Percentiles rank a stretch among this genome's conserved stretches.
These are phyloP conservation scores for Porphyra umbilicalis DNA, from an alignment of 31 red algal genomes.

Conservation along the genomic window DNA sequence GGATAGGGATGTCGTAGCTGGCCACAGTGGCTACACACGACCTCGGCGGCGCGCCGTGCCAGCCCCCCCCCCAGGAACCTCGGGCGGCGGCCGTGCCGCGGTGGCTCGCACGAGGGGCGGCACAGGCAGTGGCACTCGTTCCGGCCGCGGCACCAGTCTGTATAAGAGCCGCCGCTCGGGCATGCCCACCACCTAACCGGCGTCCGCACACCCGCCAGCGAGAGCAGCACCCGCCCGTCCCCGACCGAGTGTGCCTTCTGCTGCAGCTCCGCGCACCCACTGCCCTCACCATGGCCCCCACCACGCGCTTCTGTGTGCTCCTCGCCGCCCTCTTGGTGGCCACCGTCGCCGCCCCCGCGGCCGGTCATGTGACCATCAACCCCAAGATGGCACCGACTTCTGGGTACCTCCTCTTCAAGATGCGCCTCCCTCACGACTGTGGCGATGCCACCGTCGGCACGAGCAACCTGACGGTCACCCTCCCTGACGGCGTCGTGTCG, in stretches of 20 bases:
- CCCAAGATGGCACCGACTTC: slow-evolving; percentile 3
- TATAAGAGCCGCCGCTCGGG: neutral
- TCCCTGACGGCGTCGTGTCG: slow-evolving; percentile 4
- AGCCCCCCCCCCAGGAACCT: neutral
- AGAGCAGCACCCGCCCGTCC: neutral
- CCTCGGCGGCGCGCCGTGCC: neutral
- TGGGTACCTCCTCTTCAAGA: neutral
- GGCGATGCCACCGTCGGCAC: slow-evolving; percentile 36
- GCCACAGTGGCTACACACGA: neutral
- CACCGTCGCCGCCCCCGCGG: neutral
- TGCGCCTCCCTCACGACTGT: slow-evolving; percentile 32
- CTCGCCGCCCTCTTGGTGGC: neutral
- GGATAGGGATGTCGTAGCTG: neutral
- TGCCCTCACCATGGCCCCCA: neutral
- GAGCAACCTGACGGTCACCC: slow-evolving; percentile 23
- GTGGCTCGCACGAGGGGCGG: neutral
- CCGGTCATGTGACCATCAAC: slow-evolving; percentile 22
- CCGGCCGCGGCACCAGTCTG: neutral
- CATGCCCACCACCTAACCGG: neutral
- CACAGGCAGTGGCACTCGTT: neutral
- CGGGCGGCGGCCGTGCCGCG: neutral
- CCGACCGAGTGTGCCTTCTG: no score
- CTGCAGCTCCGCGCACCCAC: no score
- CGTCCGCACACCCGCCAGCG: neutral
- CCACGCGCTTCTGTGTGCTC: neutral